phyloP scores from a whole-genome alignment of 192 early-diverging fungal species.

The Coemansia sp. region DNA sequence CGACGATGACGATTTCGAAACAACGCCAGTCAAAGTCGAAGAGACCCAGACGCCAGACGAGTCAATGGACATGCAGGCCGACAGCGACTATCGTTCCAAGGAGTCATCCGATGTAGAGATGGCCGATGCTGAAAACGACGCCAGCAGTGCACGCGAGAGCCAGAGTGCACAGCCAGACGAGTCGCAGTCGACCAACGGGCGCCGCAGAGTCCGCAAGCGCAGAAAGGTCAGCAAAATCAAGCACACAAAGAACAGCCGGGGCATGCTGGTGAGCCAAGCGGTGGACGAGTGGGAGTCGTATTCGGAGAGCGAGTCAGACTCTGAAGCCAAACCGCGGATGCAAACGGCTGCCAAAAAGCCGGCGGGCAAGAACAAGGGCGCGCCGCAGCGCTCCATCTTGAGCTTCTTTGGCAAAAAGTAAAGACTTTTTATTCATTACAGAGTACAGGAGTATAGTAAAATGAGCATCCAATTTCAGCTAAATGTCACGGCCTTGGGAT shows the following conservation, averaged over 20 bases:
- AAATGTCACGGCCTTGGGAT: constrained; percentile 51
- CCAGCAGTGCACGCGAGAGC: not conserved
- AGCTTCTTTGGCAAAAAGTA: constrained; percentile 51
- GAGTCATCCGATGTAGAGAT: constrained; percentile 35
- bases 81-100: not conserved
- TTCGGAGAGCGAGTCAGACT: constrained; percentile 44
- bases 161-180: not conserved
- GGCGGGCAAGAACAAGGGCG: constrained; percentile 10
- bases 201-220: constrained; percentile 38
- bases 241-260: constrained; percentile 49
- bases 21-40: not conserved
- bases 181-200: constrained; percentile 8
- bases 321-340: not conserved
- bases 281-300: constrained; percentile 52
- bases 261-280: constrained; percentile 48
- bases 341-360: not conserved
- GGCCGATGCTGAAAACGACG: constrained; percentile 13
- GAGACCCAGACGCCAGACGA: not conserved
- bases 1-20: constrained; percentile 14
- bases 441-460: not conserved
- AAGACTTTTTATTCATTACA: not conserved
- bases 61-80: not conserved
- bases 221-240: constrained; percentile 47
- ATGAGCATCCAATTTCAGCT: constrained; percentile 8
- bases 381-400: constrained; percentile 37